Base-by-base conservation (phyloP, 2,329 filamentous ascomycete species). In the Pseudonectria foliicola region DNA sequence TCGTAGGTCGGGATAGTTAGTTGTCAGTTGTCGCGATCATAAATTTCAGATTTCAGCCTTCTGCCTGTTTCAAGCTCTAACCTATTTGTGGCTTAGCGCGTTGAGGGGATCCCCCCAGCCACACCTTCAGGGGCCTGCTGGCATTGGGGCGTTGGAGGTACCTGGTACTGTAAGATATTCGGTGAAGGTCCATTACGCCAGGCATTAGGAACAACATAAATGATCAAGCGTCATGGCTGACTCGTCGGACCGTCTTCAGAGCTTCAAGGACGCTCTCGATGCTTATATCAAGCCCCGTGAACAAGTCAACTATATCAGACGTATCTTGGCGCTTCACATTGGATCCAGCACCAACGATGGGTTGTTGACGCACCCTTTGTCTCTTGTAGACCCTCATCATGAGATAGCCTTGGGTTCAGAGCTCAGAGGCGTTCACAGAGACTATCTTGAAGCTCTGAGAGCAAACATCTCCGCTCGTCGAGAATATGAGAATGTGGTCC, bases 251-350 rank as follows among this genome's bases (percentile, higher is more conserved):
- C 43, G 40, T 10, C 33, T 52, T 36, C 50, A 60, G 31, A 56
- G 56, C 24, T 54, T 72, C 24, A 63, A 68, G 35, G 55, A 59
- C 27, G 59, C 56, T 13, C 62, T 82, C 14, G 59, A 64, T 24
- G 68, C 71, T 4, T 77, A 68, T 40, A 62, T 80, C 37, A 74
- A 72, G 33, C 66, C 71, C 18, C 67, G 75, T 16, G 73, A 79
- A 38, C 73, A 81, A 45, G 65, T 69, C 31, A 62, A 68, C 25
- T 70, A 71, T 30, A 72, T 81, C 37, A 66, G 73, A 42, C 71
- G 70, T 32, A 59, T 77, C 21, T 51, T 79, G 29, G 66, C 72
- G 27, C 63, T 71, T 13, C 67, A 78, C 43, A 59, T 82, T 4
- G 66, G 65, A 18, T 63, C 68, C 14, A 67, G 62, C 43, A 50